Evolutionary conservation across 768 basidiomycete genomes (phyloP), one percentile per base, ranked within the genome.

Genomic region (Phanerodontia chrysosporium): DNA sequence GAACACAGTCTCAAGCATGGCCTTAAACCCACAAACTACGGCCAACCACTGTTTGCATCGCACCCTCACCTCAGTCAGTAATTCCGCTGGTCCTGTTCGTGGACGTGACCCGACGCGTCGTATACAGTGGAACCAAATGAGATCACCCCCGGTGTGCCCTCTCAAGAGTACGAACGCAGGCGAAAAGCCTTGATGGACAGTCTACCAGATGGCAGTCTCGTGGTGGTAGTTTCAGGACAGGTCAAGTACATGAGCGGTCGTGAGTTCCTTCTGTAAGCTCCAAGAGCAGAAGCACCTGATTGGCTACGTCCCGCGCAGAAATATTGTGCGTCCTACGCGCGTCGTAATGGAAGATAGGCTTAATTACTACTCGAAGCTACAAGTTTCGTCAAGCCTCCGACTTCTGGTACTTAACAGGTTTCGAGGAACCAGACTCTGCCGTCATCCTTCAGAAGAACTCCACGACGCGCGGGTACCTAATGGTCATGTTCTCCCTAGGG

Each of bases 331-430:
- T 18, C 73, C 25, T 14, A n/a, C 28, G 27, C 57, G 24, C 35
- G 18, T 7, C 14, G 13, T n/a, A 18, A 10, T 29, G 39, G 45
- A 32, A 51, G 21, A 22, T 29, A 49, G n/a, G 25, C 32, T 52
- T 10, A n/a, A 22, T 22, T n/a, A 42, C 18, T 4, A 10, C 2
- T 56, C 21, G 8, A 69, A 98, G 95, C 72, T 97, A 98, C 80
- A 95, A 95, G 70, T 97, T 92, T 69, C 84, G 96, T 24, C 96
- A 96, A 73, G 84, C 85, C 0, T 93, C 91, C 36, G 88, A 96
- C 72, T 92, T 95, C 70, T 93, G 89, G 89, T 98, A 99, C 71
- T 78, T 99, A 14, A 97, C 97, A 0, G 97, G 97, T 12, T 97
- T 97, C 66, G 85, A 93, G 58, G 96, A 98, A 69, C 92, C 95